A percentile compares a stretch with the other conserved stretches of the same genome.
Conservation (phyloP, 164 flowering plant genomes). For the Warburgia ugandensis region DNA sequence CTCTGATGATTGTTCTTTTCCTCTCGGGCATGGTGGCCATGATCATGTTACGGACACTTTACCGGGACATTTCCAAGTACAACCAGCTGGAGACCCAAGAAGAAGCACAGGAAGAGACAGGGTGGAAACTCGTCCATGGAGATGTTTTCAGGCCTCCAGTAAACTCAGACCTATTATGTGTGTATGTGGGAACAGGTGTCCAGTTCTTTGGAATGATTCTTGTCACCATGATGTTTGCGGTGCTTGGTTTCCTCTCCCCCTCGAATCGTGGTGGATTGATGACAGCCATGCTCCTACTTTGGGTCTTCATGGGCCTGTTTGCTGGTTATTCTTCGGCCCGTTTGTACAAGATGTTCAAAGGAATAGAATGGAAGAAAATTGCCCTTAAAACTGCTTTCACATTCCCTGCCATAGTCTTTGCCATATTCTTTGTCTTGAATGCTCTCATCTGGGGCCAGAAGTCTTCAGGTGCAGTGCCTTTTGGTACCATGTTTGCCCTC, state of each 20-base stretch:
- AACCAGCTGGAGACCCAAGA: constrained; percentile 90
- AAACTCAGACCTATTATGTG: constrained; percentile 71
- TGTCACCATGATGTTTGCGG: constrained; percentile 78
- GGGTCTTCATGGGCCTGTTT: constrained; percentile 89
- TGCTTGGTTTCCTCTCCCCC: constrained; percentile 81
- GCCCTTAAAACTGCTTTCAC: constrained; percentile 67
- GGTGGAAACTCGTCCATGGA: constrained; percentile 91
- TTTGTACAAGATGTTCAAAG: constrained; percentile 84
- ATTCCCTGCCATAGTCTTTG: constrained; percentile 63
- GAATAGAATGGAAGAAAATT: constrained; percentile 79
- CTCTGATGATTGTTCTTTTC: constrained; percentile 84
- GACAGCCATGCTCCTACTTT: constrained; percentile 85
- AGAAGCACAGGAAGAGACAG: constrained; percentile 93
- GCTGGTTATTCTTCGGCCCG: constrained; percentile 86
- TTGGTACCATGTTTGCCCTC: constrained; percentile 86
- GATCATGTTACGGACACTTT: constrained; percentile 83
- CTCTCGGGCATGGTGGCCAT: constrained; percentile 93
- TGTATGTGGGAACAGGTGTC: constrained; percentile 86
- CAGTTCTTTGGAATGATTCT: constrained; percentile 87
- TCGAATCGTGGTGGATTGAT: constrained; percentile 81
- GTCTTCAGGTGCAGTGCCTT: constrained; percentile 84
- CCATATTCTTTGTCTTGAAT: constrained; percentile 67
- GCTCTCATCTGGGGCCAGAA: constrained; percentile 79
- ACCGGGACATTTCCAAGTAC: constrained; percentile 85
- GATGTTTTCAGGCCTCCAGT: constrained; percentile 86